A percentile compares a stretch with the other conserved stretches of the same genome.
Evolutionary conservation across 2,329 filamentous ascomycete genomes (phyloP).

Genomic region (Neonectria ditissima): DNA sequence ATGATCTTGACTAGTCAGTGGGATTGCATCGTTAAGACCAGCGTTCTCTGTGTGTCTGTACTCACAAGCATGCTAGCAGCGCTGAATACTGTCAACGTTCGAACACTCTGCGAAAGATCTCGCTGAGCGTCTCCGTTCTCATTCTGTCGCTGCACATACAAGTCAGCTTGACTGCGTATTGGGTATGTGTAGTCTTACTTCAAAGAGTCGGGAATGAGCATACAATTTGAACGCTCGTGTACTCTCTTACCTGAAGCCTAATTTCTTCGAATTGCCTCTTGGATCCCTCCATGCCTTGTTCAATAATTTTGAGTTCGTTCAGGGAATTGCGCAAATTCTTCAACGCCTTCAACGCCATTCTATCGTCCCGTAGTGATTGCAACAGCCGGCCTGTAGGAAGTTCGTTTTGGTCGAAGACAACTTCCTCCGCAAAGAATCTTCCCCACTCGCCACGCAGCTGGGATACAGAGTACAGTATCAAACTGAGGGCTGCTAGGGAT

Average conservation of each 20-base stretch:
- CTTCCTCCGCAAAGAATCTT: not conserved
- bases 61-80: not conserved
- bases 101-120: not conserved
- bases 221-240: not conserved
- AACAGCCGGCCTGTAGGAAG: constrained; percentile 20
- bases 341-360: not conserved
- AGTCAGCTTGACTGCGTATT: constrained; percentile 1
- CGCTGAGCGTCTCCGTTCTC: not conserved
- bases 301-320: not conserved
- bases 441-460: not conserved
- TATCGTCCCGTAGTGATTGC: constrained; percentile 2
- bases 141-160: not conserved
- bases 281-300: not conserved
- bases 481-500: not conserved
- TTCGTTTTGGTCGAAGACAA: not conserved
- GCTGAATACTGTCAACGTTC: not conserved
- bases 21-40: no score
- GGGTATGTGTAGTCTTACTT: not conserved
- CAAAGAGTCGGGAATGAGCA: not conserved
- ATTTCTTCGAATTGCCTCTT: not conserved
- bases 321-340: not conserved
- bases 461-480: not conserved
- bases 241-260: not conserved
- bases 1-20: not conserved
- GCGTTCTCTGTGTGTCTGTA: not conserved